These are phyloP conservation scores for Rhazya stricta DNA, from an alignment of 257 asterid species.

Conservation along the genomic window DNA sequence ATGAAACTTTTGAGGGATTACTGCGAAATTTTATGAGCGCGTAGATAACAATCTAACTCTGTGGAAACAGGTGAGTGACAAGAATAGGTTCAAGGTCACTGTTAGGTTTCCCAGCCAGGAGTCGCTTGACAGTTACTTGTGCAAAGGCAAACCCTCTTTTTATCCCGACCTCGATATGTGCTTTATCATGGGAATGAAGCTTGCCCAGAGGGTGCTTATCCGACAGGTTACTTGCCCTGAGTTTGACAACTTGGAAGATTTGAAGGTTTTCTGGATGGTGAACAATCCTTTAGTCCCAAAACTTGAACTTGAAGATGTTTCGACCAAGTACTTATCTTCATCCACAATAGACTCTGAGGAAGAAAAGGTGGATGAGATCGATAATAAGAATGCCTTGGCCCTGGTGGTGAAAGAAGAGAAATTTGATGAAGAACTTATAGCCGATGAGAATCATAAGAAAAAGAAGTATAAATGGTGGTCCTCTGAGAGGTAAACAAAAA, in stretches of 20 bases:
- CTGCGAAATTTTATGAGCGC: not conserved
- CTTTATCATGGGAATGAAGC: conserved; percentile 22
- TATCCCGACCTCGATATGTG: conserved; percentile 21
- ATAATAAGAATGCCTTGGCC: not conserved
- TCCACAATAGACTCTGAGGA: conserved; percentile 7
- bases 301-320: conserved; percentile 22
- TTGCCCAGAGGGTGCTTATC: conserved; percentile 21
- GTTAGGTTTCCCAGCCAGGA: conserved; percentile 19
- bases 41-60: not conserved
- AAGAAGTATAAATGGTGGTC: conserved; percentile 28
- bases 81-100: conserved; percentile 21
- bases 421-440: conserved; percentile 8
- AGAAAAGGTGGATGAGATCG: conserved; percentile 16
- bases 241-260: conserved; percentile 13
- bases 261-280: conserved; percentile 24
- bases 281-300: conserved; percentile 13
- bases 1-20: not conserved
- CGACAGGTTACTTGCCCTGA: conserved; percentile 14
- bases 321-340: conserved; percentile 4
- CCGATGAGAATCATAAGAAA: conserved; percentile 6
- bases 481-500: conserved; percentile 17
- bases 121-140: conserved; percentile 9
- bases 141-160: not conserved
- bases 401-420: conserved; percentile 20
- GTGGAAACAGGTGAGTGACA: conserved; percentile 19